phyloP scores from a whole-genome alignment of 495 filamentous ascomycete species.

The Aspergillus homomorphus region DNA sequence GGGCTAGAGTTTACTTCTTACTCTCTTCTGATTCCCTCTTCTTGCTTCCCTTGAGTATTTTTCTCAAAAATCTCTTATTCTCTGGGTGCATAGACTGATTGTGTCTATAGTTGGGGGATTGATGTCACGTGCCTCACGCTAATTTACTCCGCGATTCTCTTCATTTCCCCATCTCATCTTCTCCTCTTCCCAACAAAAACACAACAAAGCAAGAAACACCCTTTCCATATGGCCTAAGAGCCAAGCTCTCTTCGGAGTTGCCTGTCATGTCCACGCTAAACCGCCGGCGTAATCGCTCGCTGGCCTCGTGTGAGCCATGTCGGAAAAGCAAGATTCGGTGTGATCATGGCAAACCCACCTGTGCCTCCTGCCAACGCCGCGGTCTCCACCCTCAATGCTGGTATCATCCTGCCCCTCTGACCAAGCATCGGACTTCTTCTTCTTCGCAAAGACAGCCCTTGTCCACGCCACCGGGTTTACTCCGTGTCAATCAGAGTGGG shows the following conservation, averaged over 20 bases:
- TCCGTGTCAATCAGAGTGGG: not conserved
- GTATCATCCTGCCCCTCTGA: constrained; percentile 12
- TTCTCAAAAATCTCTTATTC: too few species aligned
- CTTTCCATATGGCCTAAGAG: not conserved
- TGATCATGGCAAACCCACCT: constrained; percentile 31
- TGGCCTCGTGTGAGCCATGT: constrained; percentile 43
- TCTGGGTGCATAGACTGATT: too few species aligned
- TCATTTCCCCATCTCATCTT: not conserved
- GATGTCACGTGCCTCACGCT: not conserved
- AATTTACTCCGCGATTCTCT: not conserved
- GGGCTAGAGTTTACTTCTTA: too few species aligned
- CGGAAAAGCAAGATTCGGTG: constrained; percentile 40
- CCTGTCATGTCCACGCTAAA: not conserved
- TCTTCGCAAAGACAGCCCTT: not conserved
- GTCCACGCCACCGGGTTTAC: not conserved
- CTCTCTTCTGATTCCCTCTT: too few species aligned
- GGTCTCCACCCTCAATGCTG: constrained; percentile 1
- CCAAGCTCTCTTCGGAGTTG: not conserved
- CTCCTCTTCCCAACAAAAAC: not conserved
- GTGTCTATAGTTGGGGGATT: not conserved
- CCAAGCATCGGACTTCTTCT: not conserved
- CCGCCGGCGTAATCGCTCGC: constrained; percentile 29
- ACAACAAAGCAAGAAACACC: not conserved
- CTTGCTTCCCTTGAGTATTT: too few species aligned
- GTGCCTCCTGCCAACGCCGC: constrained; percentile 15